Evolutionary conservation across 768 basidiomycete species (phyloP), one percentile per base, ranked within the genome.

Genomic region (Rhodotorula kratochvilovae): DNA sequence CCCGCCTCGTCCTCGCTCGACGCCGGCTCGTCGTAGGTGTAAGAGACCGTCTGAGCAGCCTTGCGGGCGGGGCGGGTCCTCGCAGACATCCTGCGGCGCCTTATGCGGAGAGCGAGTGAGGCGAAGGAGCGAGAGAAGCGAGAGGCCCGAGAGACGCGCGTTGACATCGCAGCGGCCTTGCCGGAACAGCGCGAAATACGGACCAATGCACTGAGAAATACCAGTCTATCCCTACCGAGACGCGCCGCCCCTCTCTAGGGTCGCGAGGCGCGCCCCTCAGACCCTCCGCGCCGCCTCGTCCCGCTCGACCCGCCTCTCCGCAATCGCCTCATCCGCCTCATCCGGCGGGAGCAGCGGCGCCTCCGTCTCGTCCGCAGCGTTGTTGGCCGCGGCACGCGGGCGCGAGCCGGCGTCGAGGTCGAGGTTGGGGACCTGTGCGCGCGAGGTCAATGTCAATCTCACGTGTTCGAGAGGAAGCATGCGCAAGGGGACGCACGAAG

Each of bases 401-500:
- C 31, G 46, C 2, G 46, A 29, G 13, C 17, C 23, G 15, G 46
- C 31, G 60, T 48, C 11, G 31, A 61, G 33, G 33, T 61, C 31
- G 46, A 61, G 60, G 60, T 61, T 16, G 5, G 60, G 60, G 21
- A 61, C 45, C 45, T 16, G 17, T 15, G 45, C 12, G 21, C 39
- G 13, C 39, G 39, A 6, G 39, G 39, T 13, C 8, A 39, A 39
- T 39, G 39, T 39, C 39, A 39, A 39, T 13, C 39, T 39, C 39
- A 13, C 39, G 13, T 13, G 39, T 7, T 4, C 45, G 21, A 46
- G 45, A 6, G 0, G 13, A 58, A 27, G 57, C 35, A 27, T 25
- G 31, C 17, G 19, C 19, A 17, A 13, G 25, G 2, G 48, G n/a
- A n/a, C 56, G 27, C 33, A 92, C 91, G 11, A 88, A 87, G 71